Percentiles rank a stretch among this genome's conserved stretches.
phyloP scores from a whole-genome alignment of 306 rosid genomes.

The Sicyos baderoa region DNA sequence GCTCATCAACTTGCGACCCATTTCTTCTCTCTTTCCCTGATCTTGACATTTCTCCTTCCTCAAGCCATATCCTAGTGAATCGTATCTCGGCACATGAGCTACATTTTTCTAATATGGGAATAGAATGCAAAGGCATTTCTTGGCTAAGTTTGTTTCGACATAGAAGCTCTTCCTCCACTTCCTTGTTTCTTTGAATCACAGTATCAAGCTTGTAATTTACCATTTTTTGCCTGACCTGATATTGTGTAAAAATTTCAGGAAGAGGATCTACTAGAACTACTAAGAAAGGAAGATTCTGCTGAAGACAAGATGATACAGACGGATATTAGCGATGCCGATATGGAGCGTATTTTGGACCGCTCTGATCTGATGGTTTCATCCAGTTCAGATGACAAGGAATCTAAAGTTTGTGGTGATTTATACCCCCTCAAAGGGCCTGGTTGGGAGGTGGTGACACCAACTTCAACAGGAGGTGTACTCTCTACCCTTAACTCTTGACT shows the following conservation, averaged over 20 bases:
- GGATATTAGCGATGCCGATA: slow-evolving; percentile 55
- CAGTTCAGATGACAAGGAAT: background rate
- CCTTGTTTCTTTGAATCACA: too few relatives aligned
- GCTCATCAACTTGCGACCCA: too few relatives aligned
- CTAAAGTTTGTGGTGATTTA: slow-evolving; percentile 11
- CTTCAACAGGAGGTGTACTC: slow-evolving; percentile 69
- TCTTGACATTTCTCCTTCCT: too few relatives aligned
- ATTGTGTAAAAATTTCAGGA: background rate
- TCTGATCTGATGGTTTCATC: slow-evolving; percentile 45
- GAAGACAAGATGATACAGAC: slow-evolving; percentile 80
- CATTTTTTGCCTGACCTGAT: background rate
- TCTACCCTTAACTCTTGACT: slow-evolving; percentile 65
- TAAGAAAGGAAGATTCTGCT: slow-evolving; percentile 62
- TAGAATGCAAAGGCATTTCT: too few relatives aligned
- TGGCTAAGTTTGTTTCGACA: too few relatives aligned
- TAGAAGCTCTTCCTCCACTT: too few relatives aligned
- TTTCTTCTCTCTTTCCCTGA: too few relatives aligned
- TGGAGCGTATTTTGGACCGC: slow-evolving; percentile 71
- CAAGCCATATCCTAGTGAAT: too few relatives aligned
- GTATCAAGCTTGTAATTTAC: too few relatives aligned
- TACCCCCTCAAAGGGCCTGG: slow-evolving; percentile 81
- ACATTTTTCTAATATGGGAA: too few relatives aligned
- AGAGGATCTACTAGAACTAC: slow-evolving; percentile 59
- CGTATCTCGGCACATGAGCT: too few relatives aligned
- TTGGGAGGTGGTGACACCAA: slow-evolving; percentile 90